Evolutionary conservation across 1,139 yeast genomes (phyloP), one percentile per base, ranked within the genome.

Genomic region (Nakaseomyces delphensis): DNA sequence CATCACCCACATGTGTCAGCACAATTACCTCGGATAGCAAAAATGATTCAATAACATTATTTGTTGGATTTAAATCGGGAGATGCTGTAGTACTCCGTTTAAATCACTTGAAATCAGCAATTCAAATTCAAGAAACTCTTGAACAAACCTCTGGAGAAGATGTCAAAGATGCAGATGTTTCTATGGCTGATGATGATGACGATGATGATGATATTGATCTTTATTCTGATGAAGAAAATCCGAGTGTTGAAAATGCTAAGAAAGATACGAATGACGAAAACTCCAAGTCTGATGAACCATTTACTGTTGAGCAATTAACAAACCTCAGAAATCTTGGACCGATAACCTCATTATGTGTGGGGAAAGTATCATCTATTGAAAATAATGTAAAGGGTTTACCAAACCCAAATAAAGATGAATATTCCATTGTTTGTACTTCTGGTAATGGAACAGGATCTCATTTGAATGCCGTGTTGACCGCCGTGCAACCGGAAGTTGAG

Each of bases 291-390:
- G 55, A 55, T 1, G 44, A 44, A 16, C 62, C 63, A 4, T 64
- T 64, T 38, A 66, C 66, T 40, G 73, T 77, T 41, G 60, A 63
- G 13, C 51, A 68, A 10, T 66, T 73, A 35, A 95, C 86, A 50
- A 64, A 65, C 3, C 63, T 89, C 19, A 57, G 71, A 2, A 83
- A 81, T 53, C 70, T 76, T 52, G 96, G 96, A 0, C 95, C 96
- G 0, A 68, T 84, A 10, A 71, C 85, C 2, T 76, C 79, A 38
- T 72, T 87, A 50, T 72, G 87, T 0, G 57, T 81, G 32, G 95
- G 93, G 0, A 67, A 71, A 43, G 70, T 74, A 30, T 45, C 62
- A n/a, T 71, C 86, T 0, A 69, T 74, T 1, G 79, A 77, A 24
- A 67, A 67, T 39, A 73, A 69, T 47, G 66, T 74, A 27, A 74